Base-by-base conservation (phyloP, 768 basidiomycete genomes). In the Tulasnella sp. region DNA sequence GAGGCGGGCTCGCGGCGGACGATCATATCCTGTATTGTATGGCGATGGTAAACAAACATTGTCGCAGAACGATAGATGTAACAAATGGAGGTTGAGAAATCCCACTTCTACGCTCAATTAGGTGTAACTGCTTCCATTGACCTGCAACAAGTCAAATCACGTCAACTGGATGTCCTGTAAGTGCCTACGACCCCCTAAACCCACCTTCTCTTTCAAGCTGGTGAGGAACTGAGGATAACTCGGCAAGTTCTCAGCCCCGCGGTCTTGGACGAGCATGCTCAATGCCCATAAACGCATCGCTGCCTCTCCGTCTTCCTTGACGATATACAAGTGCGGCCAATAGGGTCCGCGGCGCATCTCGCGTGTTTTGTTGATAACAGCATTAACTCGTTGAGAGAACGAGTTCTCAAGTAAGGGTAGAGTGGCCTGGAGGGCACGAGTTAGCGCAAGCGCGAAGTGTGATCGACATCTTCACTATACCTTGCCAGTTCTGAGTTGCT, bases 291-390 rank as follows among this genome's bases (percentile, higher is more conserved):
- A 89, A 80, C 97, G 89, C 83, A 99, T 87, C 71, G 96, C 93
- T 8, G 96, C 94, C 85, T 99, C 98, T 80, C 96, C 97, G 82
- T 99, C 98, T 85, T 98, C 96, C 86, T 99, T 99, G 83, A 99
- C 96, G 76, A 98, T 88, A 83, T 98, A 99, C 9, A 99, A 87
- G 84, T 98, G 96, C 10, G 95, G 95, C 84, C 93, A 92, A 85
- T 98, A 99, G 6, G 93, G 91, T 19, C 97, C 96, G 56, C 96
- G 89, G 74, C 98, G 92, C 89, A 95, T 90, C 86, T 99, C 98
- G 24, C 98, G 90, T 21, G 93, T 95, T 88, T 99, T 99, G 86
- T 95, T 94, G 79, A 99, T 87, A 83, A 99, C 90, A 1, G 95
- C 95, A 83, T 96, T 97, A 82, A 99, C 89, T 12, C 98, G 93